Percentiles rank a stretch among this genome's conserved stretches.
These are phyloP conservation scores for Petrea volubilis DNA, from an alignment of 257 asterid genomes.

Conservation along the genomic window DNA sequence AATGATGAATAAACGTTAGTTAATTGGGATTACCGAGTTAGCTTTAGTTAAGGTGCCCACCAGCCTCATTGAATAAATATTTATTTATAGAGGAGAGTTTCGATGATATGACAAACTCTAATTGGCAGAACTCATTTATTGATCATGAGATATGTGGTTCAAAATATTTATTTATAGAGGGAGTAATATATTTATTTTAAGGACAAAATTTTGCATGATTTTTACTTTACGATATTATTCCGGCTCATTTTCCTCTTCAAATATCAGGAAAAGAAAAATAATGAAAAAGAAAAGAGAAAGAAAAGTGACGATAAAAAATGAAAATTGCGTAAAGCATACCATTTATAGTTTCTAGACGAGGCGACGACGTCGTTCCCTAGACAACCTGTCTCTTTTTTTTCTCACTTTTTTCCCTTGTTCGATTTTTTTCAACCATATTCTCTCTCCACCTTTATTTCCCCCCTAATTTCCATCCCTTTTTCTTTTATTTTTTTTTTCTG, in stretches of 20 bases:
- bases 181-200: too few species aligned
- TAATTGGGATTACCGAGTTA: too few species aligned
- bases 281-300: neutral
- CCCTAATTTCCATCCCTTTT: neutral
- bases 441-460: conserved; percentile 13
- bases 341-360: neutral
- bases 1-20: too few species aligned
- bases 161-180: too few species aligned
- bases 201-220: too few species aligned
- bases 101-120: too few species aligned
- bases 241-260: too few species aligned
- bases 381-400: conserved; percentile 22
- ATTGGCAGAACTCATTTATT: too few species aligned
- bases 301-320: neutral
- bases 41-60: too few species aligned
- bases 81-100: too few species aligned
- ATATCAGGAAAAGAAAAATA: neutral
- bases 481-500: conserved; percentile 4
- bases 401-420: neutral
- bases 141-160: too few species aligned
- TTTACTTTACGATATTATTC: neutral
- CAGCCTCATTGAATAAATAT: too few species aligned
- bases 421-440: conserved; percentile 12
- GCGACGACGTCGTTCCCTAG: conserved; percentile 28
- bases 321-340: neutral